These are phyloP conservation scores for Aspergillaceae sp. DNA, from an alignment of 2,329 filamentous ascomycete species.

Conservation along the genomic window DNA sequence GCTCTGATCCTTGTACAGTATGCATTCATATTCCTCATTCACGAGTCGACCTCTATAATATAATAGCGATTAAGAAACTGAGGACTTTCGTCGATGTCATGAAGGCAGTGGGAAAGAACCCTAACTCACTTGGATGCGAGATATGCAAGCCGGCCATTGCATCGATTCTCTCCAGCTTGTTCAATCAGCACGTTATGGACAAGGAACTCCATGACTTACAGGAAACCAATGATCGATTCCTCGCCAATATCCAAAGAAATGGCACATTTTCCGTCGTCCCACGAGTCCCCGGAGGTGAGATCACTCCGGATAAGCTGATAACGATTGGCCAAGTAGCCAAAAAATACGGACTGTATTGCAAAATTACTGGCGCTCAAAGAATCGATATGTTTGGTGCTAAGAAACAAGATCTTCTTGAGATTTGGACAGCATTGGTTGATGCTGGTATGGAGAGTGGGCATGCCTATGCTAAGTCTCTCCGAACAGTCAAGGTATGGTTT, in stretches of 20 bases:
- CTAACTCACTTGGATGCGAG: conserved; percentile 70
- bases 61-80: conserved; percentile 72
- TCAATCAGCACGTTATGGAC: conserved; percentile 75
- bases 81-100: conserved; percentile 67
- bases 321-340: conserved; percentile 75
- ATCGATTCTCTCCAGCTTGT: conserved; percentile 72
- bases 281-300: conserved; percentile 74
- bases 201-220: conserved; percentile 63
- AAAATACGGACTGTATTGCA: conserved; percentile 77
- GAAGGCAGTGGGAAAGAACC: conserved; percentile 64
- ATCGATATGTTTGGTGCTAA: conserved; percentile 90
- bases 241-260: conserved; percentile 85
- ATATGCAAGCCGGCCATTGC: conserved; percentile 75
- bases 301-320: conserved; percentile 77
- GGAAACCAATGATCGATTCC: conserved; percentile 81
- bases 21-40: conserved; percentile 79
- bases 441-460: conserved; percentile 87
- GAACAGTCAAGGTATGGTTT: conserved; percentile 61
- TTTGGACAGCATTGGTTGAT: conserved; percentile 72
- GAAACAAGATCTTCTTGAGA: conserved; percentile 74
- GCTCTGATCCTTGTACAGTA: conserved; percentile 33
- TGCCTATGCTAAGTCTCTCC: conserved; percentile 79
- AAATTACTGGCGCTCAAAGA: conserved; percentile 84
- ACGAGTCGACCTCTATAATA: conserved; percentile 81
- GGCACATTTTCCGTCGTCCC: conserved; percentile 86